These are phyloP conservation scores for Mycena kentingensis DNA, from an alignment of 768 basidiomycete genomes.

Conservation along the genomic window DNA sequence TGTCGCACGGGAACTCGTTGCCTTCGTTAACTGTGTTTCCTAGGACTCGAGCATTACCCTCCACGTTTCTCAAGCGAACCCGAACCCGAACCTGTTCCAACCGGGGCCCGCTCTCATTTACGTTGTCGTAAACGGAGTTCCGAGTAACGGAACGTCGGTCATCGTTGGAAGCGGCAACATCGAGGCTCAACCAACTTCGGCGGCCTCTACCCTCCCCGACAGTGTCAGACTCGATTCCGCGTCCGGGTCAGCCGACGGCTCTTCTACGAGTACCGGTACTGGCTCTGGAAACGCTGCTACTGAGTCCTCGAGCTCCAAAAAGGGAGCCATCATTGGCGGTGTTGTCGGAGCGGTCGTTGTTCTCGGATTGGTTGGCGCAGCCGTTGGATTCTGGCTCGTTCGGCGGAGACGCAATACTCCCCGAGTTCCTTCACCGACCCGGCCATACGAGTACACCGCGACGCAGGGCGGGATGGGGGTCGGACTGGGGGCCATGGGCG, in stretches of 20 bases:
- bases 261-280: conserved; percentile 18
- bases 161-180: conserved; percentile 80
- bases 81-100: conserved; percentile 83
- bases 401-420: conserved; percentile 65
- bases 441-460: conserved; percentile 17
- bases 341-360: conserved; percentile 44
- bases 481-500: conserved; percentile 16
- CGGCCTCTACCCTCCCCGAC: conserved; percentile 48
- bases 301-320: conserved; percentile 19
- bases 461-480: conserved; percentile 9
- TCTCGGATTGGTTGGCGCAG: conserved; percentile 40
- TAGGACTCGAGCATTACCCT: conserved; percentile 77
- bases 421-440: conserved; percentile 46
- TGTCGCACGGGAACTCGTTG: no score
- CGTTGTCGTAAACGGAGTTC: conserved; percentile 83
- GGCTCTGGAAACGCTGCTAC: conserved; percentile 16
- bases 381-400: conserved; percentile 48
- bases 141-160: conserved; percentile 74
- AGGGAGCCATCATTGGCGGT: conserved; percentile 40
- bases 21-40: no score
- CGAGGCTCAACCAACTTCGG: conserved; percentile 62
- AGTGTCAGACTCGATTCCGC: conserved; percentile 48
- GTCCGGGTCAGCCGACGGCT: conserved; percentile 37
- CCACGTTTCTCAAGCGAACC: conserved; percentile 80
- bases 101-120: conserved; percentile 87